Percentiles rank a stretch among this genome's conserved stretches.
These are phyloP conservation scores for Carpinus viminea DNA, from an alignment of 306 rosid genomes.

Conservation along the genomic window DNA sequence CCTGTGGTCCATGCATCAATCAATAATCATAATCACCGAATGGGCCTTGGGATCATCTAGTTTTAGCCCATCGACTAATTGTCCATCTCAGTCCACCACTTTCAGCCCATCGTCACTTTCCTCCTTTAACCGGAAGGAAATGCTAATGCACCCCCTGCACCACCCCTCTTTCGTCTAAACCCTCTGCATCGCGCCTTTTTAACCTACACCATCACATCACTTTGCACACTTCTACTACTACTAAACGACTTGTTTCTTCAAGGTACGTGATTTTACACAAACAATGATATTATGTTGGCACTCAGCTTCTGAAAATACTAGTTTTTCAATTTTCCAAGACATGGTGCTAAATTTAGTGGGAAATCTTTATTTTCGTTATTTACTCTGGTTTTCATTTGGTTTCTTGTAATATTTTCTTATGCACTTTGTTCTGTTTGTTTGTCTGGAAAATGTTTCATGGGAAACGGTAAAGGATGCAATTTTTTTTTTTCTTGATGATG, in stretches of 20 bases:
- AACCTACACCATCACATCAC: no score
- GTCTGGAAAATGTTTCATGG: neutral
- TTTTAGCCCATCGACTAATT: no score
- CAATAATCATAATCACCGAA: no score
- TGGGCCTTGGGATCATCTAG: no score
- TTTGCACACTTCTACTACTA: neutral
- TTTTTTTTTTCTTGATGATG: neutral
- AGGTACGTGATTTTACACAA: neutral
- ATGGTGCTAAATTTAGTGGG: neutral
- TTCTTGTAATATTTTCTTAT: neutral
- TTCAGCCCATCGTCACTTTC: no score
- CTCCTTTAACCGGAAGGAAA: no score
- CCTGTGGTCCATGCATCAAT: no score
- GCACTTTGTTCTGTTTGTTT: neutral
- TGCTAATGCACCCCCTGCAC: no score
- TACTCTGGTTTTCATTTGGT: neutral
- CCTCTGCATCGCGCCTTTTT: no score
- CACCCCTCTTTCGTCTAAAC: no score
- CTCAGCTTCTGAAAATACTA: neutral
- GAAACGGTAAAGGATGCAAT: neutral
- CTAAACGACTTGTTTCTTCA: neutral
- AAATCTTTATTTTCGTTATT: neutral
- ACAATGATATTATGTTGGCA: neutral
- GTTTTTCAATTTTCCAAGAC: neutral
- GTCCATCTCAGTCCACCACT: no score